Percentiles rank a stretch among this genome's conserved stretches.
Conservation (phyloP, 768 basidiomycete genomes). For the Suillus plorans region DNA sequence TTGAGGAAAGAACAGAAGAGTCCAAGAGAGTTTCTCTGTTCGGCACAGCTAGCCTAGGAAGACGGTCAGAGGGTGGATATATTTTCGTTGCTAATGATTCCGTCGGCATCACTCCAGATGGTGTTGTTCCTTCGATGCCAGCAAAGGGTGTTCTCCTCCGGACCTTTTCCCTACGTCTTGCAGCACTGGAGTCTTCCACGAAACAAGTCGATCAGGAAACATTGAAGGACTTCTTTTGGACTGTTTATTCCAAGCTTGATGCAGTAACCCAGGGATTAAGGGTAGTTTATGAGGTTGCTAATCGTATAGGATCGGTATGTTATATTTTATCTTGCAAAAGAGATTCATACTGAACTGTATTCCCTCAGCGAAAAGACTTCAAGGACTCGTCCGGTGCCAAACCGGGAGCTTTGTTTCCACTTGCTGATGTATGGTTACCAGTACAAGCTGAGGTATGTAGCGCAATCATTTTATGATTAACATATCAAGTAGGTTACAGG, state of each 20-base stretch:
- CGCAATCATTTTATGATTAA: constrained; percentile 9
- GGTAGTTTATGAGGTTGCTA: constrained; percentile 87
- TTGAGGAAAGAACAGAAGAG: constrained; percentile 86
- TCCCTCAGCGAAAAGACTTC: constrained; percentile 81
- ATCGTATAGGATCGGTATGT: constrained; percentile 88
- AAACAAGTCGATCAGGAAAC: constrained; percentile 82
- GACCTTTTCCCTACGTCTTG: constrained; percentile 60
- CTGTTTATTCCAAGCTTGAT: constrained; percentile 91
- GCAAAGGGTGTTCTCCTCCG: constrained; percentile 32
- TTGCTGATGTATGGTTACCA: constrained; percentile 85
- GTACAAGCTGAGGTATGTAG: constrained; percentile 79
- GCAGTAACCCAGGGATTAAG: constrained; percentile 91
- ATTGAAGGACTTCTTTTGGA: constrained; percentile 93
- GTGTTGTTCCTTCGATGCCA: constrained; percentile 27
- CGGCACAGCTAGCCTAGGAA: constrained; percentile 35
- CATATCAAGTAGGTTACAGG: constrained; percentile 42
- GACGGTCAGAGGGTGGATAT: constrained; percentile 53
- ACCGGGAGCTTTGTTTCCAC: constrained; percentile 73
- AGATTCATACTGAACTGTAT: constrained; percentile 1
- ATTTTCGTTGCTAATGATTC: constrained; percentile 37
- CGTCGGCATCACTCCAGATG: constrained; percentile 16
- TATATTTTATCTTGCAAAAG: not conserved
- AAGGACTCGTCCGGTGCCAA: constrained; percentile 82
- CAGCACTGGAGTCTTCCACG: constrained; percentile 70
- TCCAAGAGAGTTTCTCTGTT: constrained; percentile 51